These are phyloP conservation scores for Exophiala oligosperma DNA, from an alignment of 2,329 filamentous ascomycete genomes.

Conservation along the genomic window DNA sequence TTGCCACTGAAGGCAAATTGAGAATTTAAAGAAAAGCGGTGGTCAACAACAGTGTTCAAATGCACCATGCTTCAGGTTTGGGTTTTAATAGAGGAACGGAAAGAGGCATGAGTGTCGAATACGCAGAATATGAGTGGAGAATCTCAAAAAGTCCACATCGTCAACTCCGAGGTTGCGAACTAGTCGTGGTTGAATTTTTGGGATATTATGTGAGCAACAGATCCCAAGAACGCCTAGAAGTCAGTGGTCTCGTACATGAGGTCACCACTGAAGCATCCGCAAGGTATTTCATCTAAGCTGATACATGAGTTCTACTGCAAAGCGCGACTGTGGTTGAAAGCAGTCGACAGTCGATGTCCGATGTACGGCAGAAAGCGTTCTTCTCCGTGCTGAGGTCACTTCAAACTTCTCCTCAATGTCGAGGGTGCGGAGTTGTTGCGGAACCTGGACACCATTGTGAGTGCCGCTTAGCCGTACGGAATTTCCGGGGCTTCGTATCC, in stretches of 20 bases:
- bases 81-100: too few species aligned
- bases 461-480: background rate
- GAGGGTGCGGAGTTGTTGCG: background rate
- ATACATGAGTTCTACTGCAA: too few species aligned
- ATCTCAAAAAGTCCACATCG: background rate
- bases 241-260: too few species aligned
- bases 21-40: background rate
- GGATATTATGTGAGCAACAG: too few species aligned
- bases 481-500: background rate
- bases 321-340: too few species aligned
- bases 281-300: too few species aligned
- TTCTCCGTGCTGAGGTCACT: constrained; percentile 1
- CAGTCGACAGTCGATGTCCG: background rate
- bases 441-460: background rate
- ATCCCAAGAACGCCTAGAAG: too few species aligned
- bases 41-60: background rate
- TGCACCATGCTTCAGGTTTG: too few species aligned
- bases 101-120: background rate
- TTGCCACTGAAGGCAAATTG: too few species aligned
- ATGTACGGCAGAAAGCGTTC: background rate
- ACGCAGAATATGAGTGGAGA: background rate
- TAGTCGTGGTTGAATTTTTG: background rate
- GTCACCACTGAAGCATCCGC: too few species aligned
- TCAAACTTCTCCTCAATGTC: background rate
- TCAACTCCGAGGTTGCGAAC: background rate